Conservation (phyloP, 768 basidiomycete species). For the Xerocomellus chrysenteron region DNA sequence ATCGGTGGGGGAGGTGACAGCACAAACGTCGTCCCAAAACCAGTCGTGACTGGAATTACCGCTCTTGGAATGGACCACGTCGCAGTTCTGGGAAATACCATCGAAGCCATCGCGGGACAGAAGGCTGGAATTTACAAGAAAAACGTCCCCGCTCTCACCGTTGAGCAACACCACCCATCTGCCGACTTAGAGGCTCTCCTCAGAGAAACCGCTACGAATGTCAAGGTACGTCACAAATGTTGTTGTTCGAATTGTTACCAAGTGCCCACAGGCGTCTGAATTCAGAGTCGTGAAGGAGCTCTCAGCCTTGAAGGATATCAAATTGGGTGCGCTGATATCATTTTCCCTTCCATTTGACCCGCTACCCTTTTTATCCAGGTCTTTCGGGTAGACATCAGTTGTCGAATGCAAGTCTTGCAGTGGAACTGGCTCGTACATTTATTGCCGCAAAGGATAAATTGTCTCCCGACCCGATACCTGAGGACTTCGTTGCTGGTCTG, state of each 20-base stretch:
- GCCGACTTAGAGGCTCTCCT: constrained; percentile 66
- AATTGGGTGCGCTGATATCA: constrained; percentile 52
- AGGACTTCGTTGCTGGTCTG: constrained; percentile 60
- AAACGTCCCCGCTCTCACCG: constrained; percentile 83
- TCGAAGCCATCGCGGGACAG: constrained; percentile 89
- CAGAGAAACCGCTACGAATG: constrained; percentile 60
- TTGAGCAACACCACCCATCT: constrained; percentile 76
- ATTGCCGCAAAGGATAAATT: constrained; percentile 37
- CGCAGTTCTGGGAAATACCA: constrained; percentile 80
- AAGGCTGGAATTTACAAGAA: constrained; percentile 98
- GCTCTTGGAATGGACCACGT: constrained; percentile 93
- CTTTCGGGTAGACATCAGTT: constrained; percentile 84
- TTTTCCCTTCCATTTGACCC: not conserved
- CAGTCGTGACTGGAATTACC: constrained; percentile 87
- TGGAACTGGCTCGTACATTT: constrained; percentile 69
- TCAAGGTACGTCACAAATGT: constrained; percentile 47
- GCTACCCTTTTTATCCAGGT: constrained; percentile 45
- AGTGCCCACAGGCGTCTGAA: constrained; percentile 51
- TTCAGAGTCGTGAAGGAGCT: constrained; percentile 61
- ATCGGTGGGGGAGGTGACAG: constrained; percentile 93
- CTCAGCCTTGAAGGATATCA: constrained; percentile 49
- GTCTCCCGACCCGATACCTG: constrained; percentile 39
- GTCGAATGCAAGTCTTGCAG: constrained; percentile 85
- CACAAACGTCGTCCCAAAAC: constrained; percentile 91
- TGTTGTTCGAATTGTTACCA: not conserved